Evolutionary conservation across 768 basidiomycete species (phyloP), one percentile per base, ranked within the genome.

Genomic region (Lentinula boryana): DNA sequence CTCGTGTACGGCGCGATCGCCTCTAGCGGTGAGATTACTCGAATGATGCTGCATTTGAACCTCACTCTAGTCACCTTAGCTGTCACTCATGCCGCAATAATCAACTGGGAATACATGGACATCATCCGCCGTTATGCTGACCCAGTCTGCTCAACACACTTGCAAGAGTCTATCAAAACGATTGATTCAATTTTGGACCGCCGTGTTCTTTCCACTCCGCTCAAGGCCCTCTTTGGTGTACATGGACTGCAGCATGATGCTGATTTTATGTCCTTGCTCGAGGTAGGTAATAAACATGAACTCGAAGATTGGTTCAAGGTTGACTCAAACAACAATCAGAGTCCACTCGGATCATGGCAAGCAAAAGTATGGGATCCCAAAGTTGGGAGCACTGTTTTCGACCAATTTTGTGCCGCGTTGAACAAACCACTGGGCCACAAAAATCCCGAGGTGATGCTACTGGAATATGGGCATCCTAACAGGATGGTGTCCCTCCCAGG

Each of bases 1-100:
- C 77, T 95, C n/a, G 89, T 93, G 4, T 94, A 81, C 71, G 95
- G 93, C 21, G 87, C 91, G 1, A 94, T 97, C 60, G 92, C 94
- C 1, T 91, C 89, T 15, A 92, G 90, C 61, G 93, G 90, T 86
- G 64, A 8, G 53, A 68, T 32, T 53, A 23, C 27, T 18, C 51
- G 6, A 13, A 31, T 43, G 13, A 32, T 21, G 56, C 31, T 46
- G 31, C 18, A 18, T 60, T 41, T 44, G 2, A 46, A 16, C 27
- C 62, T 18, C 15, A 33, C 33, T 60, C 38, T 33, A 40, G 6
- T 50, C 58, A 3, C 31, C 23, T 58, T 65, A 93, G 91, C 76
- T 35, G 95, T 97, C 6, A 95, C 92, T 0, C 93, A 95, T 67
- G 94, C 95, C 2, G 71, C 83, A 7, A 72, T 95, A 36, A 76